A percentile compares a stretch with the other conserved stretches of the same genome.
Evolutionary conservation across 805 yeast species (phyloP).

Genomic region (Ogataea chonburiensis): DNA sequence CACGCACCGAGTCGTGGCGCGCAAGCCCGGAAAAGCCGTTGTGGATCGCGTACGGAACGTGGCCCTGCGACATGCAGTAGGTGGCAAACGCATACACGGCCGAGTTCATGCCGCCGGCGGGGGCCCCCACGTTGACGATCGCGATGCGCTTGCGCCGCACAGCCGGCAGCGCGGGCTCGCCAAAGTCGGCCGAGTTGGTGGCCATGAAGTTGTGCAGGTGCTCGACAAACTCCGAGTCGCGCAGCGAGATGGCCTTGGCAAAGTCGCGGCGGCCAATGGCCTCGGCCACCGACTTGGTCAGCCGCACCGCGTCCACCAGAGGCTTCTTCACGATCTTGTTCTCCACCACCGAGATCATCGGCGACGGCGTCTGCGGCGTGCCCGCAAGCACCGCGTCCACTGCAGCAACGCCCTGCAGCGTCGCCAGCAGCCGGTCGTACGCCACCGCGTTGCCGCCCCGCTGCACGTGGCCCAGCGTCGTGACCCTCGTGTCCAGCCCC

Average conservation of each 20-base stretch:
- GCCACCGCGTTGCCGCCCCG: constrained; percentile 99
- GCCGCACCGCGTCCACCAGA: constrained; percentile 67
- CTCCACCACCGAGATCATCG: constrained; percentile 83
- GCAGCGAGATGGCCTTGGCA: constrained; percentile 63
- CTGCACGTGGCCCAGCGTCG: constrained; percentile 96
- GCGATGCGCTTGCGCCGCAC: constrained; percentile 61
- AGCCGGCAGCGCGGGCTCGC: constrained; percentile 55
- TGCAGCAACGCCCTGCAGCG: constrained; percentile 97
- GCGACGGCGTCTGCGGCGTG: constrained; percentile 90
- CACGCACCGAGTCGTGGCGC: constrained; percentile 57
- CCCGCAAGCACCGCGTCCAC: constrained; percentile 86
- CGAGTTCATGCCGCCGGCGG: constrained; percentile 75
- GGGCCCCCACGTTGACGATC: constrained; percentile 75
- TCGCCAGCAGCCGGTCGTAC: constrained; percentile 85
- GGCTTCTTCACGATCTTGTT: constrained; percentile 68
- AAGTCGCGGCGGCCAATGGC: constrained; percentile 68
- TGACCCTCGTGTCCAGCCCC: constrained; percentile 82
- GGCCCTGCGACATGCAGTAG: constrained; percentile 74
- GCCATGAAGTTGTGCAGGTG: constrained; percentile 62
- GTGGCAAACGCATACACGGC: constrained; percentile 75
- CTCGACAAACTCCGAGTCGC: constrained; percentile 72
- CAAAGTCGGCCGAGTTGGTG: constrained; percentile 66
- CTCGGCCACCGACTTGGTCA: constrained; percentile 70
- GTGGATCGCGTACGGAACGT: constrained; percentile 65
- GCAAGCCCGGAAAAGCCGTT: constrained; percentile 75